Conservation (phyloP, 352 stramenopile genomes). For the Aphanomyces euteiches region DNA sequence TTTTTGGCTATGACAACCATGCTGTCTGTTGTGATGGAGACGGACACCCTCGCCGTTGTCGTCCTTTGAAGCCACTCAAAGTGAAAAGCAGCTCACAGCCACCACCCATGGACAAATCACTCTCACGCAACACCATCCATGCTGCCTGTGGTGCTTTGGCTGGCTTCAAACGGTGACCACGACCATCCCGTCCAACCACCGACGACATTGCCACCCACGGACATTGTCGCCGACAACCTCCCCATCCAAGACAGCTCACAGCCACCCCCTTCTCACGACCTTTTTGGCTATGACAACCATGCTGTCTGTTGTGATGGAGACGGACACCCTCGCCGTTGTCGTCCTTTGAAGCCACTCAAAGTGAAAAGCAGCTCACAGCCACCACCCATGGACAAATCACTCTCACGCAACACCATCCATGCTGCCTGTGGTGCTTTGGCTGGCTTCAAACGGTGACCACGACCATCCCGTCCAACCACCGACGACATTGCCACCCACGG, state of each 20-base stretch:
- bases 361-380: no score
- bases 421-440: no score
- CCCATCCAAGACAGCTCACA: constrained; percentile 5
- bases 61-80: not conserved
- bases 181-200: not conserved
- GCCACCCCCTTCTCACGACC: not conserved
- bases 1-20: not conserved
- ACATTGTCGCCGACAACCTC: not conserved
- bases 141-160: constrained; percentile 5
- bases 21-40: constrained; percentile 5
- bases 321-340: no score
- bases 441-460: no score
- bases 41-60: not conserved
- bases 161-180: constrained; percentile 1
- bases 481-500: no score
- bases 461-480: no score
- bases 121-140: not conserved
- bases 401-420: no score
- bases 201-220: no score
- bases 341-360: no score
- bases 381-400: no score
- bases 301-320: no score
- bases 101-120: not conserved
- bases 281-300: no score
- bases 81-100: not conserved